These are phyloP conservation scores for Emydomyces testavorans DNA, from an alignment of 2,329 filamentous ascomycete species.

Conservation along the genomic window DNA sequence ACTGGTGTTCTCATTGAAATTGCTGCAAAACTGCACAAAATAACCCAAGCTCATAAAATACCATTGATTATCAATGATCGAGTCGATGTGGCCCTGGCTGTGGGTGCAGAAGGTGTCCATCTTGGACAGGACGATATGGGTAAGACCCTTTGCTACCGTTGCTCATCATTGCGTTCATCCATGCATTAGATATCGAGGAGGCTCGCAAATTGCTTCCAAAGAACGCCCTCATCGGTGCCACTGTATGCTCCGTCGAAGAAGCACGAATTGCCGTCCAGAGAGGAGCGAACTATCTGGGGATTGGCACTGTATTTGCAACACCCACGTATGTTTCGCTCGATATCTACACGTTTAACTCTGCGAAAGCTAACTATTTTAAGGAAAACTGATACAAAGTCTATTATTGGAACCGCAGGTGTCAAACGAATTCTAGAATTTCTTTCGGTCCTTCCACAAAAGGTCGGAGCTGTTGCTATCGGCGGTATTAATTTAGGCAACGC, in stretches of 20 bases:
- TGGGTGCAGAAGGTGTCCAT: conserved; percentile 84
- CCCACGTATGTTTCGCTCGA: conserved; percentile 47
- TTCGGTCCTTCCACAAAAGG: conserved; percentile 32
- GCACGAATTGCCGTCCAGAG: conserved; percentile 57
- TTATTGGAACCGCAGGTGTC: conserved; percentile 63
- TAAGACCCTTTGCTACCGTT: conserved; percentile 29
- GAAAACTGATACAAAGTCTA: conserved; percentile 75
- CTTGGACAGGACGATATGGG: conserved; percentile 90
- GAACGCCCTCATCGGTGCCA: conserved; percentile 76
- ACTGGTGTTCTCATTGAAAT: conserved; percentile 59
- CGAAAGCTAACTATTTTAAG: conserved; percentile 33
- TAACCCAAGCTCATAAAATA: conserved; percentile 56
- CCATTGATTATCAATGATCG: conserved; percentile 90
- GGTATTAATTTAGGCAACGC: conserved; percentile 71
- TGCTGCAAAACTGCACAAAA: conserved; percentile 56
- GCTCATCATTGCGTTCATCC: neutral
- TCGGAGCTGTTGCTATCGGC: conserved; percentile 65
- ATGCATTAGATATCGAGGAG: conserved; percentile 42
- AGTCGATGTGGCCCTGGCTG: conserved; percentile 73
- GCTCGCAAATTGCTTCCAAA: conserved; percentile 64
- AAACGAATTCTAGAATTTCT: conserved; percentile 55
- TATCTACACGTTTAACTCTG: neutral
- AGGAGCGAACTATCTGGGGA: conserved; percentile 82
- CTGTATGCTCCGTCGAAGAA: conserved; percentile 63
- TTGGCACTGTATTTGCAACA: conserved; percentile 82